A percentile compares a stretch with the other conserved stretches of the same genome.
phyloP scores from a whole-genome alignment of 2,329 filamentous ascomycete species.

The Penicillium rolfsii region DNA sequence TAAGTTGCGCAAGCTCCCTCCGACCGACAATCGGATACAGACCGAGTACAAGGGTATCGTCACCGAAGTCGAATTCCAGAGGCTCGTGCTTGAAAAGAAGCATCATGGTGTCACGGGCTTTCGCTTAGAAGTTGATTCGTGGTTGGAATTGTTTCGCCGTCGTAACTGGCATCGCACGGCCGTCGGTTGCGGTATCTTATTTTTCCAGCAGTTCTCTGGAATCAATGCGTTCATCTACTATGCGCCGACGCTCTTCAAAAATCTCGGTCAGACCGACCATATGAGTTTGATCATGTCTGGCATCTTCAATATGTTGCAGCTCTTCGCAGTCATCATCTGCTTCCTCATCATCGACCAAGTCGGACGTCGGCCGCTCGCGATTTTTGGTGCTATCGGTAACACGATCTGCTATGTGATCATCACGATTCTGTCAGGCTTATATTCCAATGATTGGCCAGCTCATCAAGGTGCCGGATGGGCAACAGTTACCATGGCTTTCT shows the following conservation, averaged over 20 bases:
- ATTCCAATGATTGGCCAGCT: slow-evolving; percentile 25
- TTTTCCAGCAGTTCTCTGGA: slow-evolving; percentile 50
- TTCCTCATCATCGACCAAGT: slow-evolving; percentile 39
- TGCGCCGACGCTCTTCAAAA: slow-evolving; percentile 49
- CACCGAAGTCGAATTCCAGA: slow-evolving; percentile 56
- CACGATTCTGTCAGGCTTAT: slow-evolving; percentile 29
- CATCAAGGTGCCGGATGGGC: slow-evolving; percentile 31
- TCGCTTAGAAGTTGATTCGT: slow-evolving; percentile 12
- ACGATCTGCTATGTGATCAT: slow-evolving; percentile 37
- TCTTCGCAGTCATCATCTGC: slow-evolving; percentile 35
- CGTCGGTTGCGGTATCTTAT: slow-evolving; percentile 47
- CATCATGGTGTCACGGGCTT: slow-evolving; percentile 8
- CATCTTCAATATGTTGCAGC: slow-evolving; percentile 42
- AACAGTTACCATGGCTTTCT: slow-evolving; percentile 20
- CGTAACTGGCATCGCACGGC: slow-evolving; percentile 20
- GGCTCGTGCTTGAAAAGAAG: slow-evolving; percentile 14
- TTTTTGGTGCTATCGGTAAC: slow-evolving; percentile 37
- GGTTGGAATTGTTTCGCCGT: slow-evolving; percentile 42
- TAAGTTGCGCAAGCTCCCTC: slow-evolving; percentile 52
- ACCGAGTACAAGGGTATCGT: slow-evolving; percentile 53
- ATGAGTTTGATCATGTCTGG: slow-evolving; percentile 39
- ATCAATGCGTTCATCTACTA: slow-evolving; percentile 57
- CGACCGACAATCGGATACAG: slow-evolving; percentile 51
- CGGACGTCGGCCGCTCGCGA: slow-evolving; percentile 35
- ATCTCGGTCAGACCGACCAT: slow-evolving; percentile 40